Base-by-base conservation (phyloP, 495 filamentous ascomycete species). In the Penicillium paxilli region DNA sequence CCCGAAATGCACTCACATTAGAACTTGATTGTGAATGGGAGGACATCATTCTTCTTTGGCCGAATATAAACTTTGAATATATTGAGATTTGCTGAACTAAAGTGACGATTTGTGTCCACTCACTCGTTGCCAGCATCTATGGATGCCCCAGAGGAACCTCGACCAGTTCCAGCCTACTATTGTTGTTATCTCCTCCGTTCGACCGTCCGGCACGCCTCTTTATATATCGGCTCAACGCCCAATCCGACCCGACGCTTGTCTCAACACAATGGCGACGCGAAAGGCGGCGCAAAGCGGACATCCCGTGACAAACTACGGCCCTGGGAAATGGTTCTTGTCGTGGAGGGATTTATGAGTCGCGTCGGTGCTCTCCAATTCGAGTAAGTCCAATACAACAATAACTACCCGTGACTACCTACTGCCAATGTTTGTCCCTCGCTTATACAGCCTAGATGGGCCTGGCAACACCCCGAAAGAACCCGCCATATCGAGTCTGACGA, bases 311-410 rank as follows among this genome's bases (percentile, higher is more conserved):
- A 65, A n/a, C 68, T 88, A 41, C 79, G 89, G 47, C 94, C 95
- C 0, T 98, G 95, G 94, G 90, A 98, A 64, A 96, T 98, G 91
- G 78, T 86, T 1, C 84, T 84, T 25, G 79, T 97, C 5, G 90
- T 98, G 1, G 86, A 88, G 2, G 94, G 95, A 0, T 98, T 98
- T 59, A 90, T 89, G 12, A 91, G 87, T 49, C 84, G 86, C 58
- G 83, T 90, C 17, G 91, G 90, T 2, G 94, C 95, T 3, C 70
- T 98, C 54, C 94, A 98, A 63, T 98, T 98, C 61, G 94, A 98
- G 90, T 96, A 80, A 57, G 88, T 58, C 47, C 53, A 30, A n/a
- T 49, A 32, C n/a, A 25, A 42, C n/a, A n/a, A n/a, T n/a, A n/a
- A n/a, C n/a, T n/a, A n/a, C n/a, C n/a, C n/a, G n/a, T n/a, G n/a